Evolutionary conservation across 106 monocot species (phyloP), one percentile per base, ranked within the genome.

Genomic region (Dendrobium chrysotoxum): DNA sequence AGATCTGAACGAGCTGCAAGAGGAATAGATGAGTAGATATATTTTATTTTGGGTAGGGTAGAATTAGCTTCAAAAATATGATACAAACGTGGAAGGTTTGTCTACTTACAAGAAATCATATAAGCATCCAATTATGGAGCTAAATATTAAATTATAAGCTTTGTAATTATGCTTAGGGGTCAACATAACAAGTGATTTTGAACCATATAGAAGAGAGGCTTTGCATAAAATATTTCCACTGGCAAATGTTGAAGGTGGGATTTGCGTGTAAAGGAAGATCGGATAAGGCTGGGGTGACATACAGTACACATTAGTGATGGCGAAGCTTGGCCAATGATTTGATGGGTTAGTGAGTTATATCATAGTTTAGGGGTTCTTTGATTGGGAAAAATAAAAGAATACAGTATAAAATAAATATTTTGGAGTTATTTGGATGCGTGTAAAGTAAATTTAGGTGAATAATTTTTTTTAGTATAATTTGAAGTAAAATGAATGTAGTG

Each of bases 191-290:
- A 61, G 61, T 23, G n/a, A 61, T 61, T 23, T 61, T 23, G n/a
- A n/a, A 61, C n/a, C 31, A 70, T 30, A 70, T 30, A 35, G 11
- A 70, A 1, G 70, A 70, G 2, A 30, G 2, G 28, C 2, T 35
- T 38, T 28, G 10, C 70, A 11, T 70, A 70, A 70, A 70, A 70
- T 70, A 73, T 40, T 73, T 40, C 38, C 73, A 73, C 16, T 17
- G 7, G 41, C 41, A 40, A 40, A 40, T 41, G 18, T 7, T 42
- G 17, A 31, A 30, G 70, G 40, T 74, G 41, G 21, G 41, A 40
- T 74, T 74, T 74, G n/a, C 41, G 74, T 74, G 39, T 74, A 42
- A 74, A 74, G 42, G 41, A 74, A 31, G 21, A 21, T 74, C 4
- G 20, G 39, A 41, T 74, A 74, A 74, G 40, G 41, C 40, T 20